Evolutionary conservation across 129 eudicot species (phyloP).

Genomic region (Escallonia rubra): DNA sequence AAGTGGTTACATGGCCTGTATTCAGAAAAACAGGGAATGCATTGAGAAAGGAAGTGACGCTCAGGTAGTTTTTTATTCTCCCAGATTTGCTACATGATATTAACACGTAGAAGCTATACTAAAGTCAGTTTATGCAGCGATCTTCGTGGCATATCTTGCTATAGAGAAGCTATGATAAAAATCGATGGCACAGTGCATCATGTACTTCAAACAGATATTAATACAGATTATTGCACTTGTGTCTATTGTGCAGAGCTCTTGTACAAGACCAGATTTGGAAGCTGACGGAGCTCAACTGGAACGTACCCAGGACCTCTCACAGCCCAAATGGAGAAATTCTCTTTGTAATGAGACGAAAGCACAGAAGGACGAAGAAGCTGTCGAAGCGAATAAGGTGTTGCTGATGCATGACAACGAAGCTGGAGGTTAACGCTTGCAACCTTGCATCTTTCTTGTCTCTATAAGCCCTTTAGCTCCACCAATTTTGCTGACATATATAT

Average conservation of each 20-base stretch:
- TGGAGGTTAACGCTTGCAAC: constrained; percentile 19
- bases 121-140: no score
- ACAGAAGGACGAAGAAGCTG: constrained; percentile 10
- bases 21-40: constrained; percentile 64
- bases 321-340: constrained; percentile 27
- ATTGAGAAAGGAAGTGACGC: constrained; percentile 94
- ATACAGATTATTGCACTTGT: background rate
- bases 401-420: constrained; percentile 21
- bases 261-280: constrained; percentile 82
- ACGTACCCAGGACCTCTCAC: constrained; percentile 31
- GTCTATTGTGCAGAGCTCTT: constrained; percentile 71
- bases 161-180: no score
- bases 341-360: constrained; percentile 10
- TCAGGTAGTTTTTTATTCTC: constrained; percentile 52
- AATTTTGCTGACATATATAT: background rate
- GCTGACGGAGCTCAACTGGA: constrained; percentile 41
- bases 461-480: background rate
- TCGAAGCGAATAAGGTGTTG: constrained; percentile 17
- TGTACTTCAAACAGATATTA: no score
- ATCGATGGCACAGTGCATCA: no score
- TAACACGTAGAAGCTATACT: no score
- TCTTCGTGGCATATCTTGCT: no score
- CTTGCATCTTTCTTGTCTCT: background rate
- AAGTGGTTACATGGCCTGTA: constrained; percentile 61
- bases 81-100: no score